These are phyloP conservation scores for Chytriomyces hyalinus DNA, from an alignment of 192 early-diverging fungal genomes.

Conservation along the genomic window DNA sequence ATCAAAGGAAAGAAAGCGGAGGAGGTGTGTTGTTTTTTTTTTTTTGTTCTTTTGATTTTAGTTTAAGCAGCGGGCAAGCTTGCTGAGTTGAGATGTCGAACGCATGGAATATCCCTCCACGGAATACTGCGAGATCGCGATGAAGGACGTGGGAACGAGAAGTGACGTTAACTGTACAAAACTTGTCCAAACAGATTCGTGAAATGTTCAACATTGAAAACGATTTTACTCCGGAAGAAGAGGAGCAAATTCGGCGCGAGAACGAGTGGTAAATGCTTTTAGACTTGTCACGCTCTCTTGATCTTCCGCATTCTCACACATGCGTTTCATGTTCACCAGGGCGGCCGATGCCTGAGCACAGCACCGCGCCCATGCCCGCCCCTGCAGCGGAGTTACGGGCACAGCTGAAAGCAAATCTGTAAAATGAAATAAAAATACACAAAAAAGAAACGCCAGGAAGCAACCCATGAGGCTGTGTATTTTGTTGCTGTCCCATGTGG, in stretches of 20 bases:
- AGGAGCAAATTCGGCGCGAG: slow-evolving; percentile 75
- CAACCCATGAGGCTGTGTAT: too few species aligned
- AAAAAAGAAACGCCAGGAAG: too few species aligned
- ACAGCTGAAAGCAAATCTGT: too few species aligned
- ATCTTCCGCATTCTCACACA: too few species aligned
- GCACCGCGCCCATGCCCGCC: too few species aligned
- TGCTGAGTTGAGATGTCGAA: neutral
- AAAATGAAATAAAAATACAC: too few species aligned
- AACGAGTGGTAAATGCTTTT: slow-evolving; percentile 47
- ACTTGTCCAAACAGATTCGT: slow-evolving; percentile 67
- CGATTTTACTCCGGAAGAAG: slow-evolving; percentile 97
- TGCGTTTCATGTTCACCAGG: too few species aligned
- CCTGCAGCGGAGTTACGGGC: too few species aligned
- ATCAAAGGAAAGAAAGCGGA: slow-evolving; percentile 91
- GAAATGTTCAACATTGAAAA: slow-evolving; percentile 95
- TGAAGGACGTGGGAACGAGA: too few species aligned
- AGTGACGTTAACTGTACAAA: too few species aligned
- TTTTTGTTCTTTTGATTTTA: neutral
- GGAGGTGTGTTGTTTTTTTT: slow-evolving; percentile 34
- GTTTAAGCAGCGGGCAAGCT: too few species aligned
- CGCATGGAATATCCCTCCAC: neutral
- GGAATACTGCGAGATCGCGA: neutral
- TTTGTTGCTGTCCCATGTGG: neutral
- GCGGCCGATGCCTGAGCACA: too few species aligned
- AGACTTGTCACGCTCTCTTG: neutral